Base-by-base conservation (phyloP, 441 rosid genomes). In the Rhodomyrtus psidioides region DNA sequence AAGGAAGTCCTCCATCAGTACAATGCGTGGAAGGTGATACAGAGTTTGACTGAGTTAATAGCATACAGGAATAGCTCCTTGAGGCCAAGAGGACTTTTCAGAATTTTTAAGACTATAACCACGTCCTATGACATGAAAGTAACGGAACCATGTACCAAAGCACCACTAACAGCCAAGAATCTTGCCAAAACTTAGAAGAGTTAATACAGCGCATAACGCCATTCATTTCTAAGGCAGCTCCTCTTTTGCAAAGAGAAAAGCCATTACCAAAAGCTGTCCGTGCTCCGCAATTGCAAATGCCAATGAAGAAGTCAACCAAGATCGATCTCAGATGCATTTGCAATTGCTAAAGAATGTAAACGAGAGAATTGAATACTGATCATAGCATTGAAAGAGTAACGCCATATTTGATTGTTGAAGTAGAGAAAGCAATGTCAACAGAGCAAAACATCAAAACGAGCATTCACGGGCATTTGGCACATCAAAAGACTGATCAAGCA, bases 121-220 rank as follows among this genome's bases (percentile, higher is more conserved):
- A 65, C 85, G 88, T 59, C 89, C 91, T 90, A 86, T 83, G 88
- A 89, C 89, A 90, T 91, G 86, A 91, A 91, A 89, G 91, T 86
- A 84, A 90, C 84, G 89, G 90, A 89, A 88, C 88, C 91, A 87
- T 75, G 90, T 28, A 90, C 86, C 93, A 84, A 87, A 92, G 86
- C 86, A 84, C 85, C 91, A 90, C 44, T 89, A 83, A 90, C 82
- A 86, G 90, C 90, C 90, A 88, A 85, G 87, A 60, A 86, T 86
- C 93, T 93, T 89, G 94, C 92, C 94, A 90, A 90, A 90, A 90
- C 88, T 89, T 82, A 88, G 74, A 81, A 83, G 84, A 23, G 89
- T 91, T 89, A 93, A 92, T 90, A 91, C 54, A 27, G 83, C 74
- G 83, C 65, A 60, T n/a, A n/a, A n/a, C n/a, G n/a, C n/a, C n/a